Evolutionary conservation across 2,329 filamentous ascomycete genomes (phyloP).

Genomic region (Xylariaceae sp.): DNA sequence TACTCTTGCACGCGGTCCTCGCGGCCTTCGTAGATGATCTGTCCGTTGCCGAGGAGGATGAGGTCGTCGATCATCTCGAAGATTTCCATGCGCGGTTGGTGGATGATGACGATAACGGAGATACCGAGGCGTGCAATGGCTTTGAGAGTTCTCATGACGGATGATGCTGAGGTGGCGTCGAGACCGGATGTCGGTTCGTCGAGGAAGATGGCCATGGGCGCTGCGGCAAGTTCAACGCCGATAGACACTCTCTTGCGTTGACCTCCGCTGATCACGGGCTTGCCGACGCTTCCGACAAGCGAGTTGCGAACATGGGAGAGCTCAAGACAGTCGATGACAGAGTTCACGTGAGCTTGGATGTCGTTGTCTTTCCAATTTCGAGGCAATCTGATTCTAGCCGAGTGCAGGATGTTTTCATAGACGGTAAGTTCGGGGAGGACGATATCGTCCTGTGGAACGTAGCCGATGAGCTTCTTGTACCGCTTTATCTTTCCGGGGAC

Average conservation of each 20-base stretch:
- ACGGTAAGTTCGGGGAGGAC: conserved; percentile 58
- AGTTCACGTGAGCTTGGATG: conserved; percentile 51
- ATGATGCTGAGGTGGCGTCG: conserved; percentile 52
- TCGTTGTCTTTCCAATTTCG: conserved; percentile 46
- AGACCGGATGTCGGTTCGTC: conserved; percentile 52
- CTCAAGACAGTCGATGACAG: conserved; percentile 52
- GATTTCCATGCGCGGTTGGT: conserved; percentile 57
- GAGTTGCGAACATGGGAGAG: conserved; percentile 49
- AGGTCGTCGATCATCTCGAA: conserved; percentile 55
- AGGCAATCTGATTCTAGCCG: conserved; percentile 51
- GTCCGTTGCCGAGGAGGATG: conserved; percentile 51
- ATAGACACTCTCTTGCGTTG: conserved; percentile 57
- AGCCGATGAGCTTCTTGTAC: conserved; percentile 58
- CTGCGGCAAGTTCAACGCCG: conserved; percentile 54
- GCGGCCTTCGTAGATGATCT: conserved; percentile 51
- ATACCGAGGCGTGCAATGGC: conserved; percentile 52
- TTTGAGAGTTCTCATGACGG: conserved; percentile 52
- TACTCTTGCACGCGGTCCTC: conserved; percentile 42
- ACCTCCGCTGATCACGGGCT: conserved; percentile 52
- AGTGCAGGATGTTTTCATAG: conserved; percentile 59
- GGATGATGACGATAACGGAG: conserved; percentile 56
- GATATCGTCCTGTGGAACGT: conserved; percentile 60
- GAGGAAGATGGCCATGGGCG: conserved; percentile 52
- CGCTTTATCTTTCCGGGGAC: conserved; percentile 42
- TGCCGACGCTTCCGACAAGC: conserved; percentile 47